phyloP scores from a whole-genome alignment of 1,284 basidiomycete species.

The Kwoniella shivajii region DNA sequence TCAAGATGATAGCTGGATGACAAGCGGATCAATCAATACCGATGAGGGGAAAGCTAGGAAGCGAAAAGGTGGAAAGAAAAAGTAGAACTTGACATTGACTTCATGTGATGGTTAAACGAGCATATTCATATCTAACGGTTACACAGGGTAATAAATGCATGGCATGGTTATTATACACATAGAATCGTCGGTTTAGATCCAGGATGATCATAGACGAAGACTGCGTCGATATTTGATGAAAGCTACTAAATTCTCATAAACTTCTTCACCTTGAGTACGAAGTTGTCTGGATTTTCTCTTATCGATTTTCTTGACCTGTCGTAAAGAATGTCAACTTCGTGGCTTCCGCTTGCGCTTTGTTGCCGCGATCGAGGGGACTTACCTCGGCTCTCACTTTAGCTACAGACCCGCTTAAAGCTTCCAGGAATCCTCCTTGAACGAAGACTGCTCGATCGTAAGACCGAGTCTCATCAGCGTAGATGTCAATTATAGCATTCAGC shows the following conservation, averaged over 20 bases:
- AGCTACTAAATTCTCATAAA: slow-evolving; percentile 75
- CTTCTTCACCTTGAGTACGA: slow-evolving; percentile 57
- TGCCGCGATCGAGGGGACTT: slow-evolving; percentile 40
- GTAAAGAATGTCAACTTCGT: neutral
- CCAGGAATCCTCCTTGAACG: slow-evolving; percentile 62
- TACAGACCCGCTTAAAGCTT: slow-evolving; percentile 60
- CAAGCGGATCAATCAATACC: slow-evolving; percentile 28
- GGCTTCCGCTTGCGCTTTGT: neutral
- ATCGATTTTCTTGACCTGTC: slow-evolving; percentile 58
- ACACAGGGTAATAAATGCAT: slow-evolving; percentile 15
- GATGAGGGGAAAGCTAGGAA: slow-evolving; percentile 57
- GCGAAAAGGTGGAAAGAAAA: slow-evolving; percentile 64
- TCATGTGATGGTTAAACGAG: neutral
- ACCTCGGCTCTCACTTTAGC: slow-evolving; percentile 65
- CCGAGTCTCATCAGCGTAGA: slow-evolving; percentile 86
- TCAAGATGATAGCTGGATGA: slow-evolving; percentile 52
- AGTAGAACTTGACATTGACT: slow-evolving; percentile 48
- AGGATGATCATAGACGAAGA: slow-evolving; percentile 8
- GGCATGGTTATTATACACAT: neutral
- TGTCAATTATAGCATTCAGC: slow-evolving; percentile 85
- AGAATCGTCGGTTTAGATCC: neutral
- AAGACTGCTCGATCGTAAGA: slow-evolving; percentile 81
- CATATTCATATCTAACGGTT: slow-evolving; percentile 2
- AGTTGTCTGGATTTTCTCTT: slow-evolving; percentile 55
- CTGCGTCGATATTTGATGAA: slow-evolving; percentile 77